Conservation (phyloP, 148 eudicot genomes). For the Pharnaceum exiguum region DNA sequence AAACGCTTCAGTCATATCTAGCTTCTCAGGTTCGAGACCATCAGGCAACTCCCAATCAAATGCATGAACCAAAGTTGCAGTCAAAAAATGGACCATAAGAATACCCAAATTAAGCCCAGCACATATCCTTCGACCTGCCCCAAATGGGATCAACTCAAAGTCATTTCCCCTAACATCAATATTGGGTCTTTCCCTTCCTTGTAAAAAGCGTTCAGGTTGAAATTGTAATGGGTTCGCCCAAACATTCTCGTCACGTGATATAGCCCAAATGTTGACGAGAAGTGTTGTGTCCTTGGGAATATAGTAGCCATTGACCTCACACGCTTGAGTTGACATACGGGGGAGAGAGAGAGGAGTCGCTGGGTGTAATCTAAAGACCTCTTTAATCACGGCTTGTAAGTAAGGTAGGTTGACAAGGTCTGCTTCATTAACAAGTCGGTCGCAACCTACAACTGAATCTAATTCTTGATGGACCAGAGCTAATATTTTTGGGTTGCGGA, state of each 20-base stretch:
- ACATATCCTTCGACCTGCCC: conserved; percentile 89
- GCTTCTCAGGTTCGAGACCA: conserved; percentile 40
- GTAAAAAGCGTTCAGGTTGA: conserved; percentile 58
- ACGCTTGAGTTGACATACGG: conserved; percentile 49
- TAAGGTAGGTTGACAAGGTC: conserved; percentile 55
- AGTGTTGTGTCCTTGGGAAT: conserved; percentile 77
- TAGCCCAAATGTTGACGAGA: conserved; percentile 91
- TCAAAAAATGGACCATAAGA: conserved; percentile 71
- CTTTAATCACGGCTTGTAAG: conserved; percentile 83
- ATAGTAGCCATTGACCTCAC: conserved; percentile 75
- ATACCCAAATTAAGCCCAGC: conserved; percentile 84
- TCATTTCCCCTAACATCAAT: conserved; percentile 75
- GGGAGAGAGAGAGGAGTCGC: conserved; percentile 91
- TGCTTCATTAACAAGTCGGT: conserved; percentile 44
- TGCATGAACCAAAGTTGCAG: conserved; percentile 61
- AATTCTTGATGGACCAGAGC: conserved; percentile 57
- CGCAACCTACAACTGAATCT: conserved; percentile 62
- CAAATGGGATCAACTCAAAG: conserved; percentile 89
- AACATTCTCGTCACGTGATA: conserved; percentile 71
- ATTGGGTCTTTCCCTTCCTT: conserved; percentile 67
- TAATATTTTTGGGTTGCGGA: conserved; percentile 60
- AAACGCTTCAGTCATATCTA: conserved; percentile 86
- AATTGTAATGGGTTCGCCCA: conserved; percentile 75
- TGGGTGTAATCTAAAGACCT: conserved; percentile 87
- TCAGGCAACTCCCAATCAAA: conserved; percentile 57